Evolutionary conservation across 176 grass and related monocot genomes (phyloP), one percentile per base, ranked within the genome.

Genomic region (Aegilops speltoides): DNA sequence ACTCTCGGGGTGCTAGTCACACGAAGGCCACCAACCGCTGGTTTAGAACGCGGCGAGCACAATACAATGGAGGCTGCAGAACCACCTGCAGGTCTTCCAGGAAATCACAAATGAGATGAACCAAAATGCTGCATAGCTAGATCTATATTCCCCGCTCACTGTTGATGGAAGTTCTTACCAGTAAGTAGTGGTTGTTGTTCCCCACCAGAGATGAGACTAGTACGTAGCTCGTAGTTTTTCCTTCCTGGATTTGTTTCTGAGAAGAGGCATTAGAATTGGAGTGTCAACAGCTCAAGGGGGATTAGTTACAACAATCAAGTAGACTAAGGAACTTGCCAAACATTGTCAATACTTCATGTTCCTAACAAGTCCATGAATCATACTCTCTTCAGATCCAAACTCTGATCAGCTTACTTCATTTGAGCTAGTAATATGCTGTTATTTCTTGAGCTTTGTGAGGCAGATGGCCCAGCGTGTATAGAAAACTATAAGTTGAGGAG

Each of bases 21-120:
- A 52, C 10, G 13, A 59, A 59, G 20, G 56, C 56, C 56, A 59
- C 56, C 56, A 2, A 79, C 41, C 46, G 17, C 19, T 87, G 83
- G 64, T 59, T 60, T 68, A 85, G 84, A 68, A 71, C 46, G 45
- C 24, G 5, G 48, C 73, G 31, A 54, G 36, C 76, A 81, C 63
- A 13, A 48, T 82, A 63, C 64, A 15, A 48, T 70, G 73, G 79
- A 88, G 77, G 63, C 34, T 48, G 20, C 81, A 60, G 61, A 84
- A 36, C 57, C 77, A 79, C 10, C 70, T 91, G 36, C 71, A 26
- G 67, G 84, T 89, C 64, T 94, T 94, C 92, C 84, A 82, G 61
- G 81, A 94, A 79, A 94, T 91, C 73, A 94, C 77, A 70, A 64
- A 84, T 73, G 84, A 84, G 37, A 67, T 85, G n/a, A 79, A 82